phyloP scores from a whole-genome alignment of 2,329 filamentous ascomycete genomes.

The Cercospora nicotianae region DNA sequence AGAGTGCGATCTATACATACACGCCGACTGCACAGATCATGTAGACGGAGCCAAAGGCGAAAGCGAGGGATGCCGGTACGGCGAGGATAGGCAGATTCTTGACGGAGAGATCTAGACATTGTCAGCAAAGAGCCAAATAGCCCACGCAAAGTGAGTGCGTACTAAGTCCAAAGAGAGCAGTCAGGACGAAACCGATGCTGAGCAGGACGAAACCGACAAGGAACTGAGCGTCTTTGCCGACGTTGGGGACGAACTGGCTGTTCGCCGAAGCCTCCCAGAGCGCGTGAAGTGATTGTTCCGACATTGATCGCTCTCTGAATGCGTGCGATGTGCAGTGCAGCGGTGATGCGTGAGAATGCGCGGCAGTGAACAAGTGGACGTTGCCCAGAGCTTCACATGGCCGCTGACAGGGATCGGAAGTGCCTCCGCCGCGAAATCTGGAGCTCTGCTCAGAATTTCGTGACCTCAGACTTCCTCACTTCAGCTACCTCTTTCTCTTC shows the following conservation, averaged over 20 bases:
- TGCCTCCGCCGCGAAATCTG: conserved; percentile 10
- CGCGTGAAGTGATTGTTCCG: conserved; percentile 74
- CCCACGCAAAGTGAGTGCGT: conserved; percentile 38
- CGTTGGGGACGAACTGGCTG: conserved; percentile 76
- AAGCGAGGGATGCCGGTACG: conserved; percentile 79
- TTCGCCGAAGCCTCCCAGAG: conserved; percentile 91
- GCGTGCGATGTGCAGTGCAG: conserved; percentile 1
- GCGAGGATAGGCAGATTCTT: conserved; percentile 75
- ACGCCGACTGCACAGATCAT: conserved; percentile 99
- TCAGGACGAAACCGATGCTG: conserved; percentile 66
- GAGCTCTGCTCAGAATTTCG: conserved; percentile 8
- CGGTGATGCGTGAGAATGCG: not conserved
- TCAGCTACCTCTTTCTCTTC: not conserved
- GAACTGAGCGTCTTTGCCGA: conserved; percentile 85
- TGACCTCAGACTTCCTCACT: conserved; percentile 4
- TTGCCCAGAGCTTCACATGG: conserved; percentile 9
- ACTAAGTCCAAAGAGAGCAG: conserved; percentile 85
- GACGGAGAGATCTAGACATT: conserved; percentile 72
- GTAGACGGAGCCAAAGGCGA: conserved; percentile 92
- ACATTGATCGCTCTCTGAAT: conserved; percentile 53
- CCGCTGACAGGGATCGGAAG: conserved; percentile 5
- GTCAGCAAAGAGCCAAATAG: conserved; percentile 24
- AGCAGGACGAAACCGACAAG: conserved; percentile 75
- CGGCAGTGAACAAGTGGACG: conserved; percentile 10
- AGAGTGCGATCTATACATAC: conserved; percentile 70